Percentiles rank a stretch among this genome's conserved stretches.
These are phyloP conservation scores for Zizania palustris DNA, from an alignment of 202 grass and related monocot species.

Conservation along the genomic window DNA sequence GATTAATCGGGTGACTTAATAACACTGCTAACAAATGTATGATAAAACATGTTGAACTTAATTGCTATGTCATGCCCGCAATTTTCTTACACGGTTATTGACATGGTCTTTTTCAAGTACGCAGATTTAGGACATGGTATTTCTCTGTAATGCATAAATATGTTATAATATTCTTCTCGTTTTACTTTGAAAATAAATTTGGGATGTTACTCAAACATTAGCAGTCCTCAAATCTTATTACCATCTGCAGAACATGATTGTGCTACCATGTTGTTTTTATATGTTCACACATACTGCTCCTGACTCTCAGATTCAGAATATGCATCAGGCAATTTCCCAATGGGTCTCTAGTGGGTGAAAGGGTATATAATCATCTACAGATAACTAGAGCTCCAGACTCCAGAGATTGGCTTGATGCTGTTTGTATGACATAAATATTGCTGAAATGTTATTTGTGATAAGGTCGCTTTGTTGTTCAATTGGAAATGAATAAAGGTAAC, in stretches of 20 bases:
- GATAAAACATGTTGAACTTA: constrained; percentile 12
- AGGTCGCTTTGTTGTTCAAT: constrained; percentile 9
- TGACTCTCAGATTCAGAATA: background rate
- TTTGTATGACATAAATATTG: constrained; percentile 6
- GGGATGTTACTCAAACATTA: constrained; percentile 12
- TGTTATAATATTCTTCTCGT: background rate
- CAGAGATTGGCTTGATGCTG: constrained; percentile 13
- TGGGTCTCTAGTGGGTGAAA: background rate
- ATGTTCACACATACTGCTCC: background rate
- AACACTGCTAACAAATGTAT: background rate
- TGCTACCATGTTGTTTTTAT: background rate
- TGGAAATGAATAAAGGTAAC: background rate
- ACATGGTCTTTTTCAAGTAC: background rate
- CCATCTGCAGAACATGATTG: background rate
- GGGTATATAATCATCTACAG: background rate
- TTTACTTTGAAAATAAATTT: constrained; percentile 8
- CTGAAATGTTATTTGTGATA: constrained; percentile 13
- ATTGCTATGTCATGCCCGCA: background rate
- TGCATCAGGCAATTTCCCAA: constrained; percentile 17
- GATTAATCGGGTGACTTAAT: too few species aligned
- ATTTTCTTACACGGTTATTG: background rate
- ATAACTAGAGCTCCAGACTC: constrained; percentile 15
- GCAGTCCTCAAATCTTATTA: background rate
- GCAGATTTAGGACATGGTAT: constrained; percentile 2
- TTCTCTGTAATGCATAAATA: background rate